Evolutionary conservation across 1,139 yeast genomes (phyloP).

Genomic region (Blastobotrys serpentis): DNA sequence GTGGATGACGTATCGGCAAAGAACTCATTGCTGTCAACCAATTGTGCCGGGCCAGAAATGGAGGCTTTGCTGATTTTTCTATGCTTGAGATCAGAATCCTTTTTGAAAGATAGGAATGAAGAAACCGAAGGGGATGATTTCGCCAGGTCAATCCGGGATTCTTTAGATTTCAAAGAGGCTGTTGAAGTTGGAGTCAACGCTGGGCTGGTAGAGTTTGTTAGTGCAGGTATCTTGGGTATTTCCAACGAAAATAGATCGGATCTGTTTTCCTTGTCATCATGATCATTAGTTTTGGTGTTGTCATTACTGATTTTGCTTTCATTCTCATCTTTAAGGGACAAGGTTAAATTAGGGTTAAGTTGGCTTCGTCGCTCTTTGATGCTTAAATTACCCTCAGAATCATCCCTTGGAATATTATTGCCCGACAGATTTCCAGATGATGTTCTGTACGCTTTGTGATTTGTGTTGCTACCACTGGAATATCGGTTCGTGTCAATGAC

Average conservation of each 20-base stretch:
- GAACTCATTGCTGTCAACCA: constrained; percentile 28
- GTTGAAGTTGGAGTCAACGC: constrained; percentile 14
- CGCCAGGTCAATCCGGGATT: constrained; percentile 15
- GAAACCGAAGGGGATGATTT: constrained; percentile 19
- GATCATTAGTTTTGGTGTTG: not conserved
- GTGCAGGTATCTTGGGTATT: constrained; percentile 19
- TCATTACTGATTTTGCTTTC: not conserved
- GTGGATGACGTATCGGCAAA: constrained; percentile 20
- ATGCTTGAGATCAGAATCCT: constrained; percentile 24
- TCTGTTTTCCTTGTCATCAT: not conserved
- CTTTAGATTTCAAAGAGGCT: constrained; percentile 14
- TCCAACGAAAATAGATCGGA: constrained; percentile 13
- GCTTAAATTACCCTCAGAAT: constrained; percentile 3
- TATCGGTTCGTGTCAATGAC: constrained; percentile 4
- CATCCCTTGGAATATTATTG: not conserved
- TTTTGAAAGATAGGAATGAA: constrained; percentile 28
- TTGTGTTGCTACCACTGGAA: not conserved
- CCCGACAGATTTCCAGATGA: not conserved
- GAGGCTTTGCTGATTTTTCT: constrained; percentile 26
- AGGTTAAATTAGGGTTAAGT: constrained; percentile 10
- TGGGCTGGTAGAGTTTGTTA: constrained; percentile 10
- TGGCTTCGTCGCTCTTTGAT: constrained; percentile 1
- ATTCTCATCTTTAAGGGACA: constrained; percentile 7
- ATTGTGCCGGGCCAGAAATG: constrained; percentile 30
- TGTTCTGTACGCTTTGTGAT: not conserved